phyloP scores from a whole-genome alignment of 2,329 filamentous ascomycete species.

The Ophiostoma sp. region DNA sequence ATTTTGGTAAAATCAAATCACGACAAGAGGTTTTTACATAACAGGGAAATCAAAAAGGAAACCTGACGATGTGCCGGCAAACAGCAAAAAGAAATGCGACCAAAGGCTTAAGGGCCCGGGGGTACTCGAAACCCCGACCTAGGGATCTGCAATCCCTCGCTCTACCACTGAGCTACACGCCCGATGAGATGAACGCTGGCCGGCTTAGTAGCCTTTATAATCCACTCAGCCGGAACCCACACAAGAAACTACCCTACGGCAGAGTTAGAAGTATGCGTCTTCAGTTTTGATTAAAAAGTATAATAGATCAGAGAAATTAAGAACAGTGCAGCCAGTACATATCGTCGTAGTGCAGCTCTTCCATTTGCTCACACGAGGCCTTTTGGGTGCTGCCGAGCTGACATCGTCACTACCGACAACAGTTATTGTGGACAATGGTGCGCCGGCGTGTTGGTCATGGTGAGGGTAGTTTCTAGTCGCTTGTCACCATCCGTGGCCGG shows the following conservation, averaged over 20 bases:
- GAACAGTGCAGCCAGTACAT: too few relatives aligned
- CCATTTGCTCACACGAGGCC: neutral
- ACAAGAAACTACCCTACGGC: neutral
- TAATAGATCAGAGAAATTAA: too few relatives aligned
- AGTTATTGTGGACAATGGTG: neutral
- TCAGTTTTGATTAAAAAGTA: neutral
- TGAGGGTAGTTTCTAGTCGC: neutral
- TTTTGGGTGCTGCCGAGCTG: neutral
- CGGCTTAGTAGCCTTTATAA: neutral
- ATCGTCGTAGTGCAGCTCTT: too few relatives aligned
- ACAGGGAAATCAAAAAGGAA: too few relatives aligned
- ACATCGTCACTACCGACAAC: neutral
- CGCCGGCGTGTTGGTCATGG: neutral
- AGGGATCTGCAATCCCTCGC: conserved; percentile 16
- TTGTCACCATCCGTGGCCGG: neutral
- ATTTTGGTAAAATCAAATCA: too few relatives aligned
- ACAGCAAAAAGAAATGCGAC: neutral
- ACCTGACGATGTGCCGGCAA: too few relatives aligned
- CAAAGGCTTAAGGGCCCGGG: neutral
- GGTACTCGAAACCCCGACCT: conserved; percentile 16
- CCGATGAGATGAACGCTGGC: conserved; percentile 6
- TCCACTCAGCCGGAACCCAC: neutral
- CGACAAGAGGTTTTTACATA: too few relatives aligned
- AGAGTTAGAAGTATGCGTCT: too few relatives aligned
- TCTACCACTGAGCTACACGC: conserved; percentile 15